phyloP scores from a whole-genome alignment of 1,284 basidiomycete genomes.

The Ustilago cynodontis region DNA sequence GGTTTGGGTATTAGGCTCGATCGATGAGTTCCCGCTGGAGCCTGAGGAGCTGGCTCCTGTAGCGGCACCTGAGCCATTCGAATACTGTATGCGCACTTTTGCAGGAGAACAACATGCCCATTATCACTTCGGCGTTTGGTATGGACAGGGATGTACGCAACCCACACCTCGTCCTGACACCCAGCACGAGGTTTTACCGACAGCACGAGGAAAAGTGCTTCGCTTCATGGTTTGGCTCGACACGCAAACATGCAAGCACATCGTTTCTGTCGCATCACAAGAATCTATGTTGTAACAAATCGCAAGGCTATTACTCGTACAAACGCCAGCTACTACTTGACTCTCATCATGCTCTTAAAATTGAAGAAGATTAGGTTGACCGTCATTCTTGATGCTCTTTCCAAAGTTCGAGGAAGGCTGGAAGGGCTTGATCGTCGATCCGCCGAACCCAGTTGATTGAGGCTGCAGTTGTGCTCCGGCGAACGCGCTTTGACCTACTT shows the following conservation, averaged over 20 bases:
- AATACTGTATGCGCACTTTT: conserved; percentile 50
- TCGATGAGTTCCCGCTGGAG: conserved; percentile 66
- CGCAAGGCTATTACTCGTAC: neutral
- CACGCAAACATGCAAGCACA: too few species aligned
- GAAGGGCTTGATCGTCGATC: conserved; percentile 63
- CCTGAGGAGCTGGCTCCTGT: conserved; percentile 18
- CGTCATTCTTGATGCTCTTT: conserved; percentile 24
- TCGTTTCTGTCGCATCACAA: too few species aligned
- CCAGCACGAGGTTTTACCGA: too few species aligned
- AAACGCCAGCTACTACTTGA: neutral
- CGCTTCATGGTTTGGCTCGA: too few species aligned
- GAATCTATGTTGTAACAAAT: neutral
- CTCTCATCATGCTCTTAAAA: conserved; percentile 12
- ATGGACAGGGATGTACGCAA: too few species aligned
- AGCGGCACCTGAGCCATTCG: conserved; percentile 26
- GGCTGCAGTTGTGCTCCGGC: conserved; percentile 23
- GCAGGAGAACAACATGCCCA: too few species aligned
- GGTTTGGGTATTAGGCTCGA: conserved; percentile 67
- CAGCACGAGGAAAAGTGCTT: too few species aligned
- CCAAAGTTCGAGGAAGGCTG: conserved; percentile 65
- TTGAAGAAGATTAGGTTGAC: conserved; percentile 36
- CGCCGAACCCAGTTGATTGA: conserved; percentile 57
- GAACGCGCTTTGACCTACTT: neutral
- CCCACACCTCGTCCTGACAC: too few species aligned
- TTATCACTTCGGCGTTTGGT: too few species aligned